Conservation (phyloP, 768 basidiomycete species). For the Russula compacta region DNA sequence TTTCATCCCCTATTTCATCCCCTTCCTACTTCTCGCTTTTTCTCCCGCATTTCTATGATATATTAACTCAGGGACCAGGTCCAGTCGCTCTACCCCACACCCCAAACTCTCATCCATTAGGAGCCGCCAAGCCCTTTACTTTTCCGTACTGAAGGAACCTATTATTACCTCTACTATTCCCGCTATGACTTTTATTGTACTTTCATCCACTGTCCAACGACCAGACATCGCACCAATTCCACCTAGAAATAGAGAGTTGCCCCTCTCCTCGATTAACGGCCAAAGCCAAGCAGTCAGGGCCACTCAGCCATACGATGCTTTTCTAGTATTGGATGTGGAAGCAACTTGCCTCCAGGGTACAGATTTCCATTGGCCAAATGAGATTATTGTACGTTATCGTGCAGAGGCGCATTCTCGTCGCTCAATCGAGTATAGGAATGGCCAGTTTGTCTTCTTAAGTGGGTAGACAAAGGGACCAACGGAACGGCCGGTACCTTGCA, state of each 20-base stretch:
- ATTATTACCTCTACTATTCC: constrained; percentile 9
- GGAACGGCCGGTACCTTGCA: constrained; percentile 50
- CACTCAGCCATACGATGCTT: constrained; percentile 58
- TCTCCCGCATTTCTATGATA: constrained; percentile 8
- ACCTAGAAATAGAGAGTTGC: not conserved
- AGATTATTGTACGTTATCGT: constrained; percentile 72
- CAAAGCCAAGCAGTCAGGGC: constrained; percentile 8
- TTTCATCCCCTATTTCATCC: not conserved
- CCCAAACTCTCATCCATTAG: not conserved
- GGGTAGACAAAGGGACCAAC: constrained; percentile 54
- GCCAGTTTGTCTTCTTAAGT: constrained; percentile 81
- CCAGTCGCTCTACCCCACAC: not conserved
- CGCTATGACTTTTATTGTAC: constrained; percentile 5
- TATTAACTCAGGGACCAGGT: not conserved
- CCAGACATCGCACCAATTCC: not conserved
- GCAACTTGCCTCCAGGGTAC: constrained; percentile 67
- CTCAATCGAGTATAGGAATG: constrained; percentile 56
- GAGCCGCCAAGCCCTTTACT: not conserved
- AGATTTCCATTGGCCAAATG: constrained; percentile 81
- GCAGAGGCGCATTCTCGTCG: not conserved
- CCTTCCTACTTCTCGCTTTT: not conserved
- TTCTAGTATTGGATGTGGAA: constrained; percentile 86
- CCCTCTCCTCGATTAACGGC: constrained; percentile 1
- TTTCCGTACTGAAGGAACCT: constrained; percentile 9
- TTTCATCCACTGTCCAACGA: not conserved